Evolutionary conservation across 805 yeast species (phyloP).

Genomic region (Saturnispora besseyi): DNA sequence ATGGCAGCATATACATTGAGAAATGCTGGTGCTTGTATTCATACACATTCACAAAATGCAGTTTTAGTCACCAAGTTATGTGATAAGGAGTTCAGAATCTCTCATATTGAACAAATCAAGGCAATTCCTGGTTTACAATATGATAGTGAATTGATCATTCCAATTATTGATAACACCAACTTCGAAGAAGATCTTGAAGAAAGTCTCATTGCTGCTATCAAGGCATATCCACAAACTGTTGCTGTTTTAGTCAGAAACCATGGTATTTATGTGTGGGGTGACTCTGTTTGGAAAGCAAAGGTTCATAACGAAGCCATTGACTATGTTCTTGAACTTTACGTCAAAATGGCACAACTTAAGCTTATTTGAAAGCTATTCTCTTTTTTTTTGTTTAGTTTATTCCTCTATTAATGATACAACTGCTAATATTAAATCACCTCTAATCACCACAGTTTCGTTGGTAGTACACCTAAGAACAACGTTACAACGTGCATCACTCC

Average conservation of each 20-base stretch:
- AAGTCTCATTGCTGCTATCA: constrained; percentile 52
- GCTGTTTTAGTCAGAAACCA: constrained; percentile 90
- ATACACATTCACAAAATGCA: constrained; percentile 87
- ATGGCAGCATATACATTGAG: constrained; percentile 56
- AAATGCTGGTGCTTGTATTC: constrained; percentile 86
- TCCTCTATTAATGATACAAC: background rate
- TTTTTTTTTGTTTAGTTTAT: background rate
- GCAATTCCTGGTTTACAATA: constrained; percentile 69
- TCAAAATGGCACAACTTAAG: constrained; percentile 55
- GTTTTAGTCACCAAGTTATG: constrained; percentile 70
- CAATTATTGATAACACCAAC: constrained; percentile 86
- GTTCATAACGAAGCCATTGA: constrained; percentile 89
- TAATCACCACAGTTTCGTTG: background rate
- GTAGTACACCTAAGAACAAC: background rate
- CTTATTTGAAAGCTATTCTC: background rate
- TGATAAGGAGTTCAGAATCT: constrained; percentile 62
- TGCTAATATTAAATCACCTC: constrained; percentile 3
- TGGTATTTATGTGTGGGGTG: constrained; percentile 97
- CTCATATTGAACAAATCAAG: constrained; percentile 84
- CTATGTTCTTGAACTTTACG: constrained; percentile 74
- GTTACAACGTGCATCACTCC: constrained; percentile 1
- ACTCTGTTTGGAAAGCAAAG: constrained; percentile 85
- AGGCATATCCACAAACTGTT: constrained; percentile 64
- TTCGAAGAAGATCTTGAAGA: constrained; percentile 78
- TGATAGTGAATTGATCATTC: constrained; percentile 70